phyloP scores from a whole-genome alignment of 805 yeast species.

The Metschnikowia santaceciliae region DNA sequence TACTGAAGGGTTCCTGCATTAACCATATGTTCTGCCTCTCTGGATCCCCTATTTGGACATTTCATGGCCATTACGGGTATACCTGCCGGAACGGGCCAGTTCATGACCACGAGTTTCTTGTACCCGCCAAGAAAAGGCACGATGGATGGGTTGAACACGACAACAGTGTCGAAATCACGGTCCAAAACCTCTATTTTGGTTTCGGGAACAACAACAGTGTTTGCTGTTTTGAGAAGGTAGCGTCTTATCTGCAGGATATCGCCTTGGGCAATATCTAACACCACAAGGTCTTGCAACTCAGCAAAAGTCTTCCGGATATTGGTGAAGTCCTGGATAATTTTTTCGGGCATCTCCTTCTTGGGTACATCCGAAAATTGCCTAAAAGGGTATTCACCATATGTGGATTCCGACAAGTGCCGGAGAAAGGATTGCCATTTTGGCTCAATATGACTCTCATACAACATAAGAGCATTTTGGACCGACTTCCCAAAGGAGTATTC shows the following conservation, averaged over 20 bases:
- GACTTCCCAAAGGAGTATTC: slow-evolving; percentile 15
- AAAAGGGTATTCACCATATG: slow-evolving; percentile 11
- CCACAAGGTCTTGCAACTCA: slow-evolving; percentile 6
- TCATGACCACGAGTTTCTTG: not conserved
- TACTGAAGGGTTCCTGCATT: not conserved
- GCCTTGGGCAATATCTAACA: slow-evolving; percentile 6
- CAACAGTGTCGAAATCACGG: slow-evolving; percentile 6
- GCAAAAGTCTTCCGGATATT: slow-evolving; percentile 9
- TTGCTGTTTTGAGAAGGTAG: slow-evolving; percentile 1
- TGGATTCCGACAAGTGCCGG: slow-evolving; percentile 4
- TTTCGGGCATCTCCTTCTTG: not conserved
- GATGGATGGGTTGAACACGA: not conserved
- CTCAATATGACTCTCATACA: slow-evolving; percentile 18
- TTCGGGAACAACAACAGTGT: slow-evolving; percentile 3
- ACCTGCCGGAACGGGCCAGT: not conserved
- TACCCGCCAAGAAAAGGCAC: slow-evolving; percentile 1
- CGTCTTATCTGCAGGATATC: slow-evolving; percentile 2
- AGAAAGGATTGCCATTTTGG: slow-evolving; percentile 18
- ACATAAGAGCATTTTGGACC: slow-evolving; percentile 18
- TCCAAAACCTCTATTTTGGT: slow-evolving; percentile 4
- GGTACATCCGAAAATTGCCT: not conserved
- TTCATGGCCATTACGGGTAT: not conserved
- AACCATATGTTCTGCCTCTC: not conserved
- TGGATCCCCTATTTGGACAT: too few relatives aligned
- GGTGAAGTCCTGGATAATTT: slow-evolving; percentile 6